Evolutionary conservation across 1,284 basidiomycete genomes (phyloP).

Genomic region (Termitomyces sp.): DNA sequence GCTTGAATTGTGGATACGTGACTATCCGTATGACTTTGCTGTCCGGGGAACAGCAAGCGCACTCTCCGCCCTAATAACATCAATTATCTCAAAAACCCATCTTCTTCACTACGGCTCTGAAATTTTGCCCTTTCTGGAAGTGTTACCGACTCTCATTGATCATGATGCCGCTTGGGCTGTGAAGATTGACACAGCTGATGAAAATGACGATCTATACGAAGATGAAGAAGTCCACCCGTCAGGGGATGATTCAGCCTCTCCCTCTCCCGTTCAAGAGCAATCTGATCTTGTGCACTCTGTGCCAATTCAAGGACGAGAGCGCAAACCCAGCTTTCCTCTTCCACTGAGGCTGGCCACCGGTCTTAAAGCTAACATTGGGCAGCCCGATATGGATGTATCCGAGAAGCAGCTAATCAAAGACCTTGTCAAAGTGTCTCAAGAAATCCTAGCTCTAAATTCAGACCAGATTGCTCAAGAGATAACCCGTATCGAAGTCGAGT

Average conservation of each 20-base stretch:
- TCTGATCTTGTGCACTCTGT: constrained; percentile 18
- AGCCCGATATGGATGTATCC: constrained; percentile 27
- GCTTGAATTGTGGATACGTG: constrained; percentile 67
- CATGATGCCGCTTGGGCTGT: constrained; percentile 67
- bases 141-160: constrained; percentile 55
- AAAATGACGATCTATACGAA: constrained; percentile 58
- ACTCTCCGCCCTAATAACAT: constrained; percentile 67
- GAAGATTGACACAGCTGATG: constrained; percentile 50
- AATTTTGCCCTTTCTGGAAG: constrained; percentile 71
- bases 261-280: constrained; percentile 17
- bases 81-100: constrained; percentile 71
- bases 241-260: constrained; percentile 23
- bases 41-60: constrained; percentile 68
- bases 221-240: constrained; percentile 42
- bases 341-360: constrained; percentile 26
- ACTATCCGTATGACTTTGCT: constrained; percentile 72
- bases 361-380: constrained; percentile 21
- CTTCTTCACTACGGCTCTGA: constrained; percentile 78
- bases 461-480: constrained; percentile 74
- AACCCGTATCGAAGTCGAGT: constrained; percentile 56
- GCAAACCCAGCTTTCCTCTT: constrained; percentile 59
- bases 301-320: constrained; percentile 38
- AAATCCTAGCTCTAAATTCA: constrained; percentile 51
- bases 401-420: constrained; percentile 60
- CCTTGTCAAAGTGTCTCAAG: constrained; percentile 49